Conservation (phyloP, 768 basidiomycete species). For the Mycena chlorophos region DNA sequence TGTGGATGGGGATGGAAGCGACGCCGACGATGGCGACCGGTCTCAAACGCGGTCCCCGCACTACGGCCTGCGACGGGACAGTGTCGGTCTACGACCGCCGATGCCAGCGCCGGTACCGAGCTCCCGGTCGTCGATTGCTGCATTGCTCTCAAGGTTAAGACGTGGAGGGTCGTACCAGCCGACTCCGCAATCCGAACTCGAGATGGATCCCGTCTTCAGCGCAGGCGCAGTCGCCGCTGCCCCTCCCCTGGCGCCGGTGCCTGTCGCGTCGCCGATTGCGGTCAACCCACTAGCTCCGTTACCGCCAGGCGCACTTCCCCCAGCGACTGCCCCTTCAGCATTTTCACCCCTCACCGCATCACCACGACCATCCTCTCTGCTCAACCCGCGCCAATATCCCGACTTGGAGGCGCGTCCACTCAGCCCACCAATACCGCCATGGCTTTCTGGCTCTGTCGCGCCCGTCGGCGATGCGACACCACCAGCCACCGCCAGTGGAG, state of each 20-base stretch:
- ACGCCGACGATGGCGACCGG: no score
- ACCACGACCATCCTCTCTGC: conserved; percentile 5
- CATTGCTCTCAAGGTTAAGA: background rate
- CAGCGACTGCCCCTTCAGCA: background rate
- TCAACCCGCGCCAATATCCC: conserved; percentile 9
- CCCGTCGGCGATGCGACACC: background rate
- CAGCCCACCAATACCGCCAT: background rate
- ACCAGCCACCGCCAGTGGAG: background rate
- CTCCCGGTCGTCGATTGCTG: background rate
- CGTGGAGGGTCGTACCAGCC: background rate
- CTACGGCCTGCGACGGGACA: background rate
- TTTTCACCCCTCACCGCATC: background rate
- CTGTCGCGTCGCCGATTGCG: background rate
- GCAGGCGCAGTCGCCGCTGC: background rate
- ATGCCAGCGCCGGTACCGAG: background rate
- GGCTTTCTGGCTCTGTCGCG: no score
- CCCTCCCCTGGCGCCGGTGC: background rate
- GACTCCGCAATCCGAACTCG: background rate
- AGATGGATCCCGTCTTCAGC: background rate
- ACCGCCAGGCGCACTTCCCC: background rate
- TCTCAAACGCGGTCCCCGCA: background rate
- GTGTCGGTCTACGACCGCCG: background rate
- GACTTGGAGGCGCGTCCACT: background rate
- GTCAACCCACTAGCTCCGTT: background rate
- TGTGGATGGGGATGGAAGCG: background rate